Percentiles rank a stretch among this genome's conserved stretches.
phyloP scores from a whole-genome alignment of 208 protist genomes.

The Acanthamoeba sp. region DNA sequence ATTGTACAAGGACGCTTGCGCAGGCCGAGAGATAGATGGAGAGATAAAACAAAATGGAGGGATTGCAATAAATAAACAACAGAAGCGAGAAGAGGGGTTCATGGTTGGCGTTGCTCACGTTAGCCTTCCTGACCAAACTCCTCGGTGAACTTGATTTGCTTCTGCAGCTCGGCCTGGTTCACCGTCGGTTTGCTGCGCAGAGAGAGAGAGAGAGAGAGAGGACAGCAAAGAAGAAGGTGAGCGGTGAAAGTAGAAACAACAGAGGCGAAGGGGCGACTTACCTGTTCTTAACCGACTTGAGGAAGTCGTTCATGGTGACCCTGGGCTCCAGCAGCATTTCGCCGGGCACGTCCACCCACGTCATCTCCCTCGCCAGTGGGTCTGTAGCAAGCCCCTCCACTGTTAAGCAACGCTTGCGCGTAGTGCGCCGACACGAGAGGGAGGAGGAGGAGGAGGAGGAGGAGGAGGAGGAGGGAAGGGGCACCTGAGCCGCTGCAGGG shows the following conservation, averaged over 20 bases:
- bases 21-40: too few species aligned
- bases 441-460: not conserved
- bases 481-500: constrained; percentile 31
- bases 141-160: constrained; percentile 95
- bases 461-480: not conserved
- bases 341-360: constrained; percentile 92
- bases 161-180: constrained; percentile 92
- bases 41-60: not conserved
- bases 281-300: constrained; percentile 37
- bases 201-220: not conserved
- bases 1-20: too few species aligned
- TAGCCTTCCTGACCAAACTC: constrained; percentile 93
- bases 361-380: constrained; percentile 94
- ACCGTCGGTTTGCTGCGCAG: constrained; percentile 92
- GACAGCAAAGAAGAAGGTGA: too few species aligned
- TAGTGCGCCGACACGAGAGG: not conserved
- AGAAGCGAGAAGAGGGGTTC: not conserved
- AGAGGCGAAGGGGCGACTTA: not conserved
- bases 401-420: not conserved
- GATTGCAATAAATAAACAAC: not conserved
- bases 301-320: constrained; percentile 83
- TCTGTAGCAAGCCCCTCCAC: constrained; percentile 72
- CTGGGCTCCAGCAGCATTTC: constrained; percentile 94
- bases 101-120: not conserved
- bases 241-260: too few species aligned